A percentile compares a stretch with the other conserved stretches of the same genome.
These are phyloP conservation scores for Glycyrrhiza uralensis DNA, from an alignment of 306 rosid species.

Conservation along the genomic window DNA sequence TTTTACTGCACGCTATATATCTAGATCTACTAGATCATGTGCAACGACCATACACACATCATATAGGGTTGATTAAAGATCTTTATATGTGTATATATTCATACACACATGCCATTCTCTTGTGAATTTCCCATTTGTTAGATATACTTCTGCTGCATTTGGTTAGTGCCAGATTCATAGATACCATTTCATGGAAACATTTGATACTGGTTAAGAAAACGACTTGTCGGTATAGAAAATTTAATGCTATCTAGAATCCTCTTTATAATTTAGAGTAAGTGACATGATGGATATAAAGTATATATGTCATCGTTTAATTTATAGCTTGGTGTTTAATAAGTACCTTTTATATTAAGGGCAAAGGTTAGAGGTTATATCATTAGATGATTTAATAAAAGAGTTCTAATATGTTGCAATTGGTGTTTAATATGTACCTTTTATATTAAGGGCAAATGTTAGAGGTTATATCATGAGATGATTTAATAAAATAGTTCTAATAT, in stretches of 20 bases:
- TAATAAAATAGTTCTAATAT: too few relatives aligned
- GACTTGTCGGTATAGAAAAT: constrained; percentile 33
- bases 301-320: background rate
- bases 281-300: constrained; percentile 30
- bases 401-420: too few relatives aligned
- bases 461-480: background rate
- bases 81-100: too few relatives aligned
- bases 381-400: too few relatives aligned
- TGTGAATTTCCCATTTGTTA: constrained; percentile 38
- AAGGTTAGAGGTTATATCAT: background rate
- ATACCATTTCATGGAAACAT: constrained; percentile 39
- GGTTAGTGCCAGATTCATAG: constrained; percentile 49
- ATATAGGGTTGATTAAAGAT: too few relatives aligned
- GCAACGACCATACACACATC: too few relatives aligned
- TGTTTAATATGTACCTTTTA: background rate
- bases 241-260: constrained; percentile 19
- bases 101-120: constrained; percentile 23
- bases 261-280: background rate
- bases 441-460: background rate
- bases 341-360: background rate
- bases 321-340: background rate
- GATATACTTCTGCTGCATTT: constrained; percentile 25
- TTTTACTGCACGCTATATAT: background rate
- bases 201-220: constrained; percentile 42
- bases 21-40: background rate